Base-by-base conservation (phyloP, 2,329 filamentous ascomycete genomes). In the Diaporthe sp. region DNA sequence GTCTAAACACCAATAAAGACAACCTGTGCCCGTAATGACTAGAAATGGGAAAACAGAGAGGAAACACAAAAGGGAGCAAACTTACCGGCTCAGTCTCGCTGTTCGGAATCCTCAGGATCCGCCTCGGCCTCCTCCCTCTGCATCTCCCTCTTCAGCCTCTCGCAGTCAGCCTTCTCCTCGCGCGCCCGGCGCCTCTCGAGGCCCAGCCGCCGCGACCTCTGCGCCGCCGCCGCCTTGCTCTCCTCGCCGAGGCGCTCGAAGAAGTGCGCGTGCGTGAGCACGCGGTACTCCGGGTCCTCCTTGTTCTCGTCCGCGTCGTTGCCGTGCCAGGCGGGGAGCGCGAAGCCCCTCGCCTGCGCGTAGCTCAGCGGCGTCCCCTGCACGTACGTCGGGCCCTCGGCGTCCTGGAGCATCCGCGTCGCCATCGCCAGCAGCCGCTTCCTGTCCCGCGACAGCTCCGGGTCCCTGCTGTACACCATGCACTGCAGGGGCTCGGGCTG, bases 391-490 rank as follows among this genome's bases (percentile, higher is more conserved):
- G 22, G n/a, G 9, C 13, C 55, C 28, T 10, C 13, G 20, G 20
- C 71, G 20, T 28, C 17, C 15, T 22, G 6, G 2, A 72, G 15
- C 71, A 72, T 63, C 25, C 20, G 47, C 3, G 34, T 34, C 2
- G 71, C 71, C 0, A 53, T 4, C 5, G 10, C 71, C 15, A 63
- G 44, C n/a, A 72, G 31, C 71, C 34, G 37, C n/a, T 7, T 4
- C 34, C 15, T 53, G 71, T 55, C 71, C 9, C 1, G 13, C 2
- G 20, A 2, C 13, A 73, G 15, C 13, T 8, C 37, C 28, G 28
- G 34, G 47, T 73, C 58, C 2, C 31, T 25, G 25, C 17, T 20
- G 58, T 44, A 73, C 1, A 73, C 34, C 58, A 73, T 55, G n/a
- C 58, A 44, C 70, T 72, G 34, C 42, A 65, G 34, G 0, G 22